Evolutionary conservation across 2,329 filamentous ascomycete species (phyloP), one percentile per base, ranked within the genome.

Genomic region (Exophiala sp.): DNA sequence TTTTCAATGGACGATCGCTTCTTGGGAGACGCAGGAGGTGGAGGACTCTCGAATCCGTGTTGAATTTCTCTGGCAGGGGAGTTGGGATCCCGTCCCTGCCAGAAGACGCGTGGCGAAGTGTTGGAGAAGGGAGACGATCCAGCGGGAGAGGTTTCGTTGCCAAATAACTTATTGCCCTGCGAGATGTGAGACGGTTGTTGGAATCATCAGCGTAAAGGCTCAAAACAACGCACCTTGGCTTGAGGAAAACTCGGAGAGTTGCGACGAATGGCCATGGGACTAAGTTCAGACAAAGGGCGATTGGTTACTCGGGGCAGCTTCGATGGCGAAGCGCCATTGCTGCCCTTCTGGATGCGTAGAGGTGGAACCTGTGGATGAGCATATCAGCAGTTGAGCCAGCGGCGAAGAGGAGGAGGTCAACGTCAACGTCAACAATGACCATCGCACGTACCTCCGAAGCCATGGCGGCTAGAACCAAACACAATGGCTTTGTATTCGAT

Each of bases 231-330:
- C 75, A 90, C 85, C 79, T 86, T 88, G 55, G 72, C 68, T 67
- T 90, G 85, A 63, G 85, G 89, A 80, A 85, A 95, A 73, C 86
- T 94, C 46, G 90, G 89, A 43, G 90, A 96, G 73, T 97, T 97
- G 63, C 90, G 80, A 66, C 91, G 81, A 68, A 82, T 84, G 70
- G 90, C 88, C 56, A 86, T 86, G 45, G 86, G 86, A 61, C 86
- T 88, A 64, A 98, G 82, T 73, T 98, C 93, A 55, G 88, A 86
- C 58, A 98, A 78, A 51, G 93, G 86, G 62, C 86, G 82, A 64
- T 83, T 68, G 50, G 68, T 71, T 63, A 78, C 75, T 66, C 73
- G 76, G 48, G 73, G 65, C 74, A 80, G 78, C 68, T 83, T 90
- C 63, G 73, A 69, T 38, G 85, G 80, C 53, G 83, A 82, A 46